Evolutionary conservation across 495 filamentous ascomycete species (phyloP).

Genomic region (Penicillium turbatum): DNA sequence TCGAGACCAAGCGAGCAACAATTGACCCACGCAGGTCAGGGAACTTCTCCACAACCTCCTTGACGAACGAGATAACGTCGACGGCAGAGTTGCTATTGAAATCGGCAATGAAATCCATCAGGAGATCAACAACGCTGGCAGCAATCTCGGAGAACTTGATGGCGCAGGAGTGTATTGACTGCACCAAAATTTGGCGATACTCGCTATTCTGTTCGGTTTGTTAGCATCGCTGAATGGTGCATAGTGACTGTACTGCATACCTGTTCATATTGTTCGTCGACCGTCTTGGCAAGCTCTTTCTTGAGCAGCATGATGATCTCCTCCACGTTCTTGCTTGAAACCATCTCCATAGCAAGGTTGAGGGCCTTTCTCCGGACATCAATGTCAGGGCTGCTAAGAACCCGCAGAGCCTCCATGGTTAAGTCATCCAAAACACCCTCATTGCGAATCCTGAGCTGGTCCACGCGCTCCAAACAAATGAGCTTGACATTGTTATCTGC

Average conservation of each 20-base stretch:
- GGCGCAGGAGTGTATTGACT: conserved; percentile 95
- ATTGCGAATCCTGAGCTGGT: conserved; percentile 85
- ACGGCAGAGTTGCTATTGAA: conserved; percentile 96
- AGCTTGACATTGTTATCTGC: conserved; percentile 99
- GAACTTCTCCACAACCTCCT: conserved; percentile 99
- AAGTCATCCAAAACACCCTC: conserved; percentile 91
- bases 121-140: conserved; percentile 87
- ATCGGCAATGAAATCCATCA: conserved; percentile 99
- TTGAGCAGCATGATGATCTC: conserved; percentile 95
- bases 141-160: conserved; percentile 99
- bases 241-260: conserved; percentile 26
- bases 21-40: conserved; percentile 83
- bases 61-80: conserved; percentile 97
- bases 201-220: conserved; percentile 66
- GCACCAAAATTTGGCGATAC: conserved; percentile 91
- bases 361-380: conserved; percentile 94
- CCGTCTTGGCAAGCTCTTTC: conserved; percentile 95
- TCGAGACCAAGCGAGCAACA: conserved; percentile 82
- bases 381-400: conserved; percentile 93
- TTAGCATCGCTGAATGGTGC: conserved; percentile 17
- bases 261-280: conserved; percentile 98
- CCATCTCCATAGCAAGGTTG: conserved; percentile 90
- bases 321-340: conserved; percentile 97
- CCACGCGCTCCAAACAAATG: conserved; percentile 92
- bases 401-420: conserved; percentile 96